phyloP scores from a whole-genome alignment of 257 asterid genomes.

The Salvia rosmarinus region DNA sequence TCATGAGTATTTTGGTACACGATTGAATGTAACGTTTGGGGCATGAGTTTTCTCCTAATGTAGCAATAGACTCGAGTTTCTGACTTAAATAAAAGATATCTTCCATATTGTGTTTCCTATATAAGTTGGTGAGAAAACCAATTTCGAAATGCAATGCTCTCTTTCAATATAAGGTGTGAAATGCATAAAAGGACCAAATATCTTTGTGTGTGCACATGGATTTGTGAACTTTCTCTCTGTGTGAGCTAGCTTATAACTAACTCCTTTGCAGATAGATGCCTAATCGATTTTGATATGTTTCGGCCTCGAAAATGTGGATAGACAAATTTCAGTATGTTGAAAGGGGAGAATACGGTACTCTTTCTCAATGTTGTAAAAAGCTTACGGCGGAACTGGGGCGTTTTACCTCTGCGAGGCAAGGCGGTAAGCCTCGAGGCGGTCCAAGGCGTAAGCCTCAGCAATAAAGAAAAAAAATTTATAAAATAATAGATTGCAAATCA shows the following conservation, averaged over 20 bases:
- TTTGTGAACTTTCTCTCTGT: neutral
- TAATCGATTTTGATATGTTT: neutral
- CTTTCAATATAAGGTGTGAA: neutral
- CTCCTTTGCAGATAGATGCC: neutral
- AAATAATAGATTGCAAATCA: no score
- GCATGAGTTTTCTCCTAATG: no score
- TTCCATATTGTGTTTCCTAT: conserved; percentile 15
- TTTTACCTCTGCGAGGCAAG: no score
- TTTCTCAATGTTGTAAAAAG: no score
- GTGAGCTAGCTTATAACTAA: neutral
- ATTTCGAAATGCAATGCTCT: neutral
- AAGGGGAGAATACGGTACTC: neutral
- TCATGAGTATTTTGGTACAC: conserved; percentile 51
- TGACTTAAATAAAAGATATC: conserved; percentile 14
- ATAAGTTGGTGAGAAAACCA: neutral
- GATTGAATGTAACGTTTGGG: conserved; percentile 9
- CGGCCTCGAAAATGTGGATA: neutral
- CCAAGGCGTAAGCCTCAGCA: no score
- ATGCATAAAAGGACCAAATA: neutral
- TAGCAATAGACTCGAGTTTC: no score
- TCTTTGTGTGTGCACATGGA: neutral
- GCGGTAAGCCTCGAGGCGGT: no score
- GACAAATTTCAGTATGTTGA: neutral
- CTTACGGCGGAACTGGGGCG: no score
- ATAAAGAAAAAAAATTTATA: no score